Evolutionary conservation across 148 eudicot species (phyloP).

Genomic region (Vaccinium darrowii): DNA sequence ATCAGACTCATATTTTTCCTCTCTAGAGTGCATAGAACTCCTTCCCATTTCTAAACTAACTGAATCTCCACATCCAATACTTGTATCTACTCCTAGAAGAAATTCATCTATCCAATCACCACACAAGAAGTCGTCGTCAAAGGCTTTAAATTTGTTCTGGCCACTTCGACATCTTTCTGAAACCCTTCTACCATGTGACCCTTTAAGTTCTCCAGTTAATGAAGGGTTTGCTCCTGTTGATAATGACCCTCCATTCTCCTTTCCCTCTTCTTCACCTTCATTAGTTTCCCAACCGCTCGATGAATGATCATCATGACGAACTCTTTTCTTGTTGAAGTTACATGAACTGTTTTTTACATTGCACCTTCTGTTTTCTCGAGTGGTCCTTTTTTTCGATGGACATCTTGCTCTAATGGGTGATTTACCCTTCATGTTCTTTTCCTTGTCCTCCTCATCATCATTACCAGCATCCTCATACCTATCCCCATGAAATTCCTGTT

Average conservation of each 20-base stretch:
- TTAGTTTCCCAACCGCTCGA: slow-evolving; percentile 17
- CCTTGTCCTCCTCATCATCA: slow-evolving; percentile 12
- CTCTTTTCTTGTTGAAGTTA: slow-evolving; percentile 14
- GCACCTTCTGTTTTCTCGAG: slow-evolving; percentile 12
- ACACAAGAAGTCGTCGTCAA: slow-evolving; percentile 16
- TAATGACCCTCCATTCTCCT: slow-evolving; percentile 13
- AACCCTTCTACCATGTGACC: slow-evolving; percentile 17
- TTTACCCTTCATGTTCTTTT: not conserved
- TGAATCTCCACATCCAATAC: slow-evolving; percentile 11
- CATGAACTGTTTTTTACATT: not conserved
- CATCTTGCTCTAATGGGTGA: not conserved
- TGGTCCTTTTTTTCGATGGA: not conserved
- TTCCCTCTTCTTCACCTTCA: slow-evolving; percentile 23
- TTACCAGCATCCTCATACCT: slow-evolving; percentile 18
- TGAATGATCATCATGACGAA: not conserved
- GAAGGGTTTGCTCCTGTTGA: slow-evolving; percentile 16
- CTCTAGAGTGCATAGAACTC: slow-evolving; percentile 13
- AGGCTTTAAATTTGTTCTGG: slow-evolving; percentile 19
- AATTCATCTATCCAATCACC: slow-evolving; percentile 31
- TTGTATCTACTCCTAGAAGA: slow-evolving; percentile 2
- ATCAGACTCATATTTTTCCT: not conserved
- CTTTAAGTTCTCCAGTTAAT: slow-evolving; percentile 14
- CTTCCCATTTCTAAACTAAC: slow-evolving; percentile 13
- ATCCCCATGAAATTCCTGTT: not conserved
- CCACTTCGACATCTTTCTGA: slow-evolving; percentile 26